Percentiles rank a stretch among this genome's conserved stretches.
Conservation (phyloP, 139 green algal genomes). For the Coelastrella sp. region DNA sequence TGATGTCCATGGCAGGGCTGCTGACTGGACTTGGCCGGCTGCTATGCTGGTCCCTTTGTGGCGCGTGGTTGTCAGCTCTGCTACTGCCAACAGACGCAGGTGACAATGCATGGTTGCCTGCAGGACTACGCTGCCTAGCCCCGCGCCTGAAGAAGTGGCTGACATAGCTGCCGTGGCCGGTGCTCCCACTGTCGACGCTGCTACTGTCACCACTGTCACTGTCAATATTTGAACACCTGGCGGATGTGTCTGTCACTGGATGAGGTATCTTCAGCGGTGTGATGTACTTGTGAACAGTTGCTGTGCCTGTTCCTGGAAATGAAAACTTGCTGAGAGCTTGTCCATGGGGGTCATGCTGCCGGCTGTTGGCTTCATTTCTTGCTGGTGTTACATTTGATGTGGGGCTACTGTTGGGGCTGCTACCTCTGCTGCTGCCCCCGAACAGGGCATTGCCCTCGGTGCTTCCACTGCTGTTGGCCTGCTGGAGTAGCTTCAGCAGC, state of each 20-base stretch:
- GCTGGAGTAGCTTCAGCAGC: conserved; percentile 5
- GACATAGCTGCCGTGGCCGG: not conserved
- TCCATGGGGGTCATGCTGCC: not conserved
- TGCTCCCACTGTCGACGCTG: conserved; percentile 1
- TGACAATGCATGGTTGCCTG: not conserved
- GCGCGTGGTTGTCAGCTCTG: not conserved
- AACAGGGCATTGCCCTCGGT: conserved; percentile 15
- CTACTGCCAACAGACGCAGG: not conserved
- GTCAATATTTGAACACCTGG: not conserved
- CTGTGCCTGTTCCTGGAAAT: conserved; percentile 8
- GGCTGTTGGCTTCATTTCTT: not conserved
- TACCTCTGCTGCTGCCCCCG: not conserved
- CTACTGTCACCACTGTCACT: not conserved
- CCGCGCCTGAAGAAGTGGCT: not conserved
- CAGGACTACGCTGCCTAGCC: not conserved
- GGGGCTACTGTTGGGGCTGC: conserved; percentile 8
- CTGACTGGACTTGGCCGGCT: not conserved
- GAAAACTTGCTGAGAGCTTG: conserved; percentile 12
- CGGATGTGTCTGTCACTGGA: not conserved
- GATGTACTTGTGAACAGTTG: conserved; percentile 3
- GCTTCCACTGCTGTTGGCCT: conserved; percentile 13
- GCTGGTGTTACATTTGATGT: not conserved
- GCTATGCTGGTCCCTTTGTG: not conserved
- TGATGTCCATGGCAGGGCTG: no score
- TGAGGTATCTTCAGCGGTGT: conserved; percentile 40